Conservation (phyloP, 2,329 filamentous ascomycete species). For the Penicillium italicum region DNA sequence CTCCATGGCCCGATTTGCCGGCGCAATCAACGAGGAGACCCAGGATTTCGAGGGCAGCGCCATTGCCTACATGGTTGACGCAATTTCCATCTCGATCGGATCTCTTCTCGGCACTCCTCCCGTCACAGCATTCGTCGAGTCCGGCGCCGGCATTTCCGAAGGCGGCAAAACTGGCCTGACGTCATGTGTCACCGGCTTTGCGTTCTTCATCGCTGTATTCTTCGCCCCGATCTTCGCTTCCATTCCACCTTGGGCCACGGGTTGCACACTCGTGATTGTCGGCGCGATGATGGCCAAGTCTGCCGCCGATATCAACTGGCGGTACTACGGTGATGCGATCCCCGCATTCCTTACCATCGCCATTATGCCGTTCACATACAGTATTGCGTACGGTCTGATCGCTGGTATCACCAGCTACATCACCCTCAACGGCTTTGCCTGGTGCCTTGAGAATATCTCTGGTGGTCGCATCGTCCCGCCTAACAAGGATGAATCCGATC, state of each 20-base stretch:
- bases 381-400: slow-evolving; percentile 81
- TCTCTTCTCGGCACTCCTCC: slow-evolving; percentile 73
- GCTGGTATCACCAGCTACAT: slow-evolving; percentile 75
- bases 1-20: slow-evolving; percentile 81
- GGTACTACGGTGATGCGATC: slow-evolving; percentile 76
- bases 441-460: slow-evolving; percentile 62
- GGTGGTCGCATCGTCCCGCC: slow-evolving; percentile 68
- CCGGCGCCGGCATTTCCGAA: slow-evolving; percentile 84
- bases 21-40: slow-evolving; percentile 74
- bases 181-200: slow-evolving; percentile 71
- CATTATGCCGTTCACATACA: slow-evolving; percentile 87
- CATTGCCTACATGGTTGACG: slow-evolving; percentile 77
- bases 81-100: slow-evolving; percentile 74
- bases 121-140: slow-evolving; percentile 83
- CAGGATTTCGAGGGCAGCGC: slow-evolving; percentile 86
- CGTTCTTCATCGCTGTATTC: slow-evolving; percentile 84
- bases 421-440: slow-evolving; percentile 68
- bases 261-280: slow-evolving; percentile 81
- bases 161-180: slow-evolving; percentile 83
- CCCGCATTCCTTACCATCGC: slow-evolving; percentile 81
- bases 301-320: slow-evolving; percentile 83
- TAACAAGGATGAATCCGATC: slow-evolving; percentile 73
- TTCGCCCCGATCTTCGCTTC: slow-evolving; percentile 88
- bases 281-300: slow-evolving; percentile 82
- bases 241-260: slow-evolving; percentile 85